phyloP scores from a whole-genome alignment of 768 basidiomycete species.

The Suillus decipiens region DNA sequence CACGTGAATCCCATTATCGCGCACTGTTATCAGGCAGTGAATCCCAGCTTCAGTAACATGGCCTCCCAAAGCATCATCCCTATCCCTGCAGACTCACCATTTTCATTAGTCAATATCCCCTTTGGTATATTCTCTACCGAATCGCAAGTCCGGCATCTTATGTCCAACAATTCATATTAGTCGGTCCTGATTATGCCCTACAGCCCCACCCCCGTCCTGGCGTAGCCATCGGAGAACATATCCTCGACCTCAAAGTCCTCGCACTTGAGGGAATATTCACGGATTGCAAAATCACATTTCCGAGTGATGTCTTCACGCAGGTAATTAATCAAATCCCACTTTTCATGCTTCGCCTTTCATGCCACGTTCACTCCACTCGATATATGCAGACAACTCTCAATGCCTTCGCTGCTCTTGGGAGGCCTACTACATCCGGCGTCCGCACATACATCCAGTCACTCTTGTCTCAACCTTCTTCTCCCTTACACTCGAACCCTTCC shows the following conservation, averaged over 20 bases:
- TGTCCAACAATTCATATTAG: not conserved
- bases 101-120: constrained; percentile 9
- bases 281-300: not conserved
- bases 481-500: not conserved
- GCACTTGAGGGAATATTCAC: not conserved
- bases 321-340: not conserved
- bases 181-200: not conserved
- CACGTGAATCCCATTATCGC: too few relatives aligned
- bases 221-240: constrained; percentile 7
- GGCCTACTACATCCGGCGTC: not conserved
- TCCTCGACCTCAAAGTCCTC: constrained; percentile 8
- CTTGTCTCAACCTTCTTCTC: not conserved
- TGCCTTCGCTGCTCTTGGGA: constrained; percentile 7
- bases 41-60: not conserved
- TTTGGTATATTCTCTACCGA: constrained; percentile 10
- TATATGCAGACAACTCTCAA: constrained; percentile 7
- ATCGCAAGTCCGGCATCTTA: not conserved
- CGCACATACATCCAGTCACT: constrained; percentile 9
- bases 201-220: constrained; percentile 6
- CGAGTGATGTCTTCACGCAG: constrained; percentile 5
- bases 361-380: not conserved
- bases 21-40: too few relatives aligned
- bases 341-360: not conserved
- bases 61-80: not conserved
- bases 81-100: constrained; percentile 7